Evolutionary conservation across 2,329 filamentous ascomycete genomes (phyloP).

Genomic region (Dothideomycetidae sp.): DNA sequence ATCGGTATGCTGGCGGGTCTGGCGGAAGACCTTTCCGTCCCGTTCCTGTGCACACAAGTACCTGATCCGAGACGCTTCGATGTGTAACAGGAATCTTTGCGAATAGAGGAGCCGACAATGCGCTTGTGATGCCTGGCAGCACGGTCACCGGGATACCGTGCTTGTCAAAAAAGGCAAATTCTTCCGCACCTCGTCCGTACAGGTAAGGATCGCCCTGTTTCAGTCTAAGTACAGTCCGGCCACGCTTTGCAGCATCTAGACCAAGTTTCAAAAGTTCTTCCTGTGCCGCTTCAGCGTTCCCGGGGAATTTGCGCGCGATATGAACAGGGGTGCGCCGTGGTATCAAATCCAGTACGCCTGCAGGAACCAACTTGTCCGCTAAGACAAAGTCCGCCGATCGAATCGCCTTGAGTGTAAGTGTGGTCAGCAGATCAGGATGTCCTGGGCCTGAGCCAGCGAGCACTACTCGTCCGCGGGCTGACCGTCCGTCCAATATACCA

Average conservation of each 20-base stretch:
- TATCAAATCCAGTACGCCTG: conserved; percentile 74
- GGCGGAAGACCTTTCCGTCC: conserved; percentile 78
- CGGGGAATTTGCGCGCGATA: conserved; percentile 94
- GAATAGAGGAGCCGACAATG: conserved; percentile 75
- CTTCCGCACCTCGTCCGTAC: conserved; percentile 88
- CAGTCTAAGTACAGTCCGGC: conserved; percentile 70
- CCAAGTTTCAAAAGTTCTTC: conserved; percentile 74
- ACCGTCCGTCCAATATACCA: conserved; percentile 18
- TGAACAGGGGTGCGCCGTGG: conserved; percentile 77
- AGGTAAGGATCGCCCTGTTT: conserved; percentile 97
- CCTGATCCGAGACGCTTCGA: conserved; percentile 77
- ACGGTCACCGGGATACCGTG: conserved; percentile 55
- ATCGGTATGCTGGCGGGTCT: conserved; percentile 63
- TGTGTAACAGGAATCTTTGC: conserved; percentile 80
- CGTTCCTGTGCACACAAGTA: conserved; percentile 92
- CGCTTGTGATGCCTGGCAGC: conserved; percentile 80
- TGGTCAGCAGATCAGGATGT: conserved; percentile 80
- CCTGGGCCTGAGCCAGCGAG: conserved; percentile 87
- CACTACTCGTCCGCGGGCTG: conserved; percentile 55
- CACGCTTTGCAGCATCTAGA: conserved; percentile 50
- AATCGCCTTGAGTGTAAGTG: conserved; percentile 64
- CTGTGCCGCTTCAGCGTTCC: conserved; percentile 87
- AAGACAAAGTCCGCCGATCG: conserved; percentile 62
- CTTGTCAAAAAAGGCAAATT: conserved; percentile 67
- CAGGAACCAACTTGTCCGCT: conserved; percentile 73